Conservation (phyloP, 306 rosid genomes). For the Pterocarpus macrocarpus region DNA sequence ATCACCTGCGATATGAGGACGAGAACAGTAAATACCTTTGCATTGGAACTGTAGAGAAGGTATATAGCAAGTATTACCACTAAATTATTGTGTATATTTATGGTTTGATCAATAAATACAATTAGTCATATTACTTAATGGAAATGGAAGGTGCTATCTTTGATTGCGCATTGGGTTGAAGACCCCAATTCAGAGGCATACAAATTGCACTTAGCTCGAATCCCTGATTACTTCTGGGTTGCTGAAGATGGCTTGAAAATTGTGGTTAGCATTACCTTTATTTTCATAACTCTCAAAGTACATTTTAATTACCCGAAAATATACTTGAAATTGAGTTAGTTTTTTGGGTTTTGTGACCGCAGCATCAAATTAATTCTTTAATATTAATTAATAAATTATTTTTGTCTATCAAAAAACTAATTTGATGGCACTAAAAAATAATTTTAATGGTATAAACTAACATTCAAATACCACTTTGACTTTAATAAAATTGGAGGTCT, state of each 20-base stretch:
- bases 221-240: constrained; percentile 79
- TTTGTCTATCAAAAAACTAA: too few relatives aligned
- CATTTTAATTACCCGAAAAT: too few relatives aligned
- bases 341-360: too few relatives aligned
- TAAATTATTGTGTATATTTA: neutral
- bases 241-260: constrained; percentile 88
- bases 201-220: constrained; percentile 74
- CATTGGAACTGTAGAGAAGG: constrained; percentile 80
- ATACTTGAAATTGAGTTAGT: too few relatives aligned
- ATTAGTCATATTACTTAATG: constrained; percentile 5
- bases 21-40: constrained; percentile 70
- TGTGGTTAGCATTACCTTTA: constrained; percentile 48
- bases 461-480: too few relatives aligned
- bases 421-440: too few relatives aligned
- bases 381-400: too few relatives aligned
- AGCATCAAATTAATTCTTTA: too few relatives aligned
- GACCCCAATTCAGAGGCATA: constrained; percentile 74
- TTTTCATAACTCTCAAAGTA: neutral
- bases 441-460: too few relatives aligned
- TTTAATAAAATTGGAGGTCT: too few relatives aligned
- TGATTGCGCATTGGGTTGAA: constrained; percentile 77
- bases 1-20: constrained; percentile 73
- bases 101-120: neutral
- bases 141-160: constrained; percentile 56
- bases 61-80: neutral